Base-by-base conservation (phyloP, 1,139 yeast genomes). In the Kodamaea arcana region DNA sequence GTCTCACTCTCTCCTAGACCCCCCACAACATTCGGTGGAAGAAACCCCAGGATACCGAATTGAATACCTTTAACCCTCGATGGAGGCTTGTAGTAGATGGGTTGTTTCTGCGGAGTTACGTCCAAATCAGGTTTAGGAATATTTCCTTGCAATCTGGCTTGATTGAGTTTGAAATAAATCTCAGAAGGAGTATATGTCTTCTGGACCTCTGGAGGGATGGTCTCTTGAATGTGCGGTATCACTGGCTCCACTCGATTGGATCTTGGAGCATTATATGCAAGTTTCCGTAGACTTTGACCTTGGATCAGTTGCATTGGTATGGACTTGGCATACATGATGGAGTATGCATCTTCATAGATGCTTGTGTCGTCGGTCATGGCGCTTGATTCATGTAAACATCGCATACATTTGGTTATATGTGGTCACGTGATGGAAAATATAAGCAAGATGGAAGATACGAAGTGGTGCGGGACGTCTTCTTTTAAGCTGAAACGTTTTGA, bases 31-130 rank as follows among this genome's bases (percentile, higher is more conserved):
- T 45, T 29, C 9, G 70, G 68, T 3, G 69, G 69, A 15, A 64
- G 44, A 30, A 58, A 58, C 25, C 48, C 43, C 33, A 54, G 52
- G 12, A 64, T 26, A 7, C 68, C 69, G 37, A 55, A 58, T 25
- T 53, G 56, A 15, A 48, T 48, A 30, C 55, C 60, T 12, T 50
- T 49, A 24, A 44, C 45, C 1, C 65, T 51, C 4, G 62, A 48
- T 10, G 69, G 68, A 1, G 70, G 69, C 33, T 51, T 51, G 36
- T 65, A 65, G 42, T 65, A 65, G 15, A 63, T 53, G 4, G 69
- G 61, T 13, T 47, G 29, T 15, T 31, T 26, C 16, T 17, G 31
- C 17, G 11, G 15, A 13, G 5, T 15, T 29, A 17, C 20, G 26
- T 17, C 21, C 5, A n/a, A 22, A 15, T 12, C 17, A 5, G 28